A percentile compares a stretch with the other conserved stretches of the same genome.
Conservation (phyloP, 2,329 filamentous ascomycete species). For the Nigrospora sphaerica region DNA sequence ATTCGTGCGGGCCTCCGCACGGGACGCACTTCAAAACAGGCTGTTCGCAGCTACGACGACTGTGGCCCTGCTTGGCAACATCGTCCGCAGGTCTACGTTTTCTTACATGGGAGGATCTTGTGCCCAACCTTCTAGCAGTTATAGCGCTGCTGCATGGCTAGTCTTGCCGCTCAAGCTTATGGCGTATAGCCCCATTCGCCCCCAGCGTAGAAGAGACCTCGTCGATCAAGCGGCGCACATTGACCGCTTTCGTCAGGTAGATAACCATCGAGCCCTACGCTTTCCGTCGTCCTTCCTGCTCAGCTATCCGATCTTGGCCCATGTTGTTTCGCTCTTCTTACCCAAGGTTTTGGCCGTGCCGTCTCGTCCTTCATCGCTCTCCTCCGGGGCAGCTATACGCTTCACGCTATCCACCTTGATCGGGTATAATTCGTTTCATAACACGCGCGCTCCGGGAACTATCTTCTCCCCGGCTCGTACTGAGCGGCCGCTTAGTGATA, state of each 20-base stretch:
- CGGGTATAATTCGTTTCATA: no score
- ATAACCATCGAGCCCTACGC: slow-evolving; percentile 17
- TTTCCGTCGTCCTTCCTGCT: slow-evolving; percentile 14
- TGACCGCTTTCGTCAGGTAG: slow-evolving; percentile 11
- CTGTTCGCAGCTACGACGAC: not conserved
- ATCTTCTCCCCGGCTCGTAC: no score
- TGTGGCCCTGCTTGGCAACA: not conserved
- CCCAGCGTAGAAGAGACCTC: slow-evolving; percentile 12
- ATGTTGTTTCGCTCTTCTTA: slow-evolving; percentile 13
- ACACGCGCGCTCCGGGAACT: no score
- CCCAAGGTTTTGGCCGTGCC: slow-evolving; percentile 9
- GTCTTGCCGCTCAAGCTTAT: slow-evolving; percentile 10
- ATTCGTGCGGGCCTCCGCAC: not conserved
- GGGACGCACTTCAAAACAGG: no score
- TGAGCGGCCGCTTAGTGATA: no score
- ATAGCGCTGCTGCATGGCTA: slow-evolving; percentile 14
- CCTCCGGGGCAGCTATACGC: not conserved
- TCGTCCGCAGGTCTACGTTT: no score
- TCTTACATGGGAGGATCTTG: no score
- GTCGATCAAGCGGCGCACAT: slow-evolving; percentile 9
- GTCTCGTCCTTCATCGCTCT: slow-evolving; percentile 1
- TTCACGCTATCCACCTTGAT: not conserved
- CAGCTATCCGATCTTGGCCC: slow-evolving; percentile 16
- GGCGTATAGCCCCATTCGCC: slow-evolving; percentile 11
- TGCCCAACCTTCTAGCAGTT: no score